Evolutionary conservation across 352 stramenopile species (phyloP), one percentile per base, ranked within the genome.

Genomic region (Pythium myriotylum): DNA sequence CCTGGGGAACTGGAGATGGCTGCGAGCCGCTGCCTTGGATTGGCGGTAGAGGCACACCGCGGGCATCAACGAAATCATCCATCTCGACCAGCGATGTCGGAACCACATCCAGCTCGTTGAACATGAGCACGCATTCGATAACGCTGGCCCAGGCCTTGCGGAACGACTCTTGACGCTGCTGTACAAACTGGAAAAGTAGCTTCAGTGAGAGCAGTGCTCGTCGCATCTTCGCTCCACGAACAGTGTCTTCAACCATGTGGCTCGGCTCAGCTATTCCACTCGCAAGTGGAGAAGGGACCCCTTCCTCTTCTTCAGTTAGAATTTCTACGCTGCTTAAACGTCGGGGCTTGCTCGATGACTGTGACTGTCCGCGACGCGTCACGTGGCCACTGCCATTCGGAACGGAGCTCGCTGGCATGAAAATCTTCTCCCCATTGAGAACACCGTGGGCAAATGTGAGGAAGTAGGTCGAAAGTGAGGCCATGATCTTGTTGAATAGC

Each of bases 71-170:
- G 65, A 95, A 95, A 62, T 95, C 86, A 53, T 95, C 86, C 59
- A 94, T 94, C 69, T 95, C 86, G 35, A 93, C 85, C n/a, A 95
- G 63, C 17, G 86, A 94, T 3, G 81, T 91, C 16, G 86, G 86
- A 22, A 92, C 77, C 0, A 88, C 84, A 49, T 95, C 87, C 19
- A 95, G 62, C 65, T 94, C 86, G 59, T 95, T 95, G 55, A 95
- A 94, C 80, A 94, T 91, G 26, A 95, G 72, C 57, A 94, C 74
- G 46, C 85, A 94, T 56, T 95, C 87, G 37, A 94, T 75, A 5
- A 95, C 81, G 26, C 77, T 90, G 13, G 78, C 73, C 87, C 87
- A 95, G 1, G 83, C 85, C 54, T 92, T 91, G 49, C 77, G 76
- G 54, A 95, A 89, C 39, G 72, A 84, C 59, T 90, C 87, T 32